These are phyloP conservation scores for Pleurotus tuber-regium DNA, from an alignment of 768 basidiomycete species.

Conservation along the genomic window DNA sequence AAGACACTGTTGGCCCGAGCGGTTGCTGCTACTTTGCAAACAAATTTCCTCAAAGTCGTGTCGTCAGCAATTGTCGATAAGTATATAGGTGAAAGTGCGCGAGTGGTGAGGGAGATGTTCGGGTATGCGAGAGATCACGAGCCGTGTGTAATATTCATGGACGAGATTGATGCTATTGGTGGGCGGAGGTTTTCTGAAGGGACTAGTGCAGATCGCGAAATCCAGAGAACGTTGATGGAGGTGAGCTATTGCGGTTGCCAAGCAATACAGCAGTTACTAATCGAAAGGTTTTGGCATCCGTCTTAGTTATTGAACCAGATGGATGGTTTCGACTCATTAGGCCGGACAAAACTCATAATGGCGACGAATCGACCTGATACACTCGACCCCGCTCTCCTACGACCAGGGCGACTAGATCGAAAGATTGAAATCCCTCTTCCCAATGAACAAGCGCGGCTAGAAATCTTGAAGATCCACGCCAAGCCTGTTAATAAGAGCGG, in stretches of 20 bases:
- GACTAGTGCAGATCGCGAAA: slow-evolving; percentile 97
- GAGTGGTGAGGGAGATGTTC: slow-evolving; percentile 98
- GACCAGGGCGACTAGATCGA: slow-evolving; percentile 93
- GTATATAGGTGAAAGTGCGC: slow-evolving; percentile 97
- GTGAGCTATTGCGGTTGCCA: slow-evolving; percentile 22
- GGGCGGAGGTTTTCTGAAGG: slow-evolving; percentile 88
- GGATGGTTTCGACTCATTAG: slow-evolving; percentile 98
- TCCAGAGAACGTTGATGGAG: slow-evolving; percentile 98
- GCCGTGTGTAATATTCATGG: slow-evolving; percentile 99
- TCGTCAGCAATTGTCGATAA: slow-evolving; percentile 98
- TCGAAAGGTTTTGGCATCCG: slow-evolving; percentile 1
- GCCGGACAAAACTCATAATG: slow-evolving; percentile 96
- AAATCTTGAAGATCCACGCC: slow-evolving; percentile 97
- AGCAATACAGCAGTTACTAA: not conserved
- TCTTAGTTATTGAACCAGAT: slow-evolving; percentile 92
- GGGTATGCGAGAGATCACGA: slow-evolving; percentile 97
- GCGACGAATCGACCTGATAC: slow-evolving; percentile 99
- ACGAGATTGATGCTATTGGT: slow-evolving; percentile 97
- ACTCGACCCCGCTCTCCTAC: slow-evolving; percentile 92
- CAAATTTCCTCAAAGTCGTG: slow-evolving; percentile 98
- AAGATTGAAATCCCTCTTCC: slow-evolving; percentile 98
- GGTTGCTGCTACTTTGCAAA: slow-evolving; percentile 91
- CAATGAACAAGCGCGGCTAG: slow-evolving; percentile 93
- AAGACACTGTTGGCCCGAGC: slow-evolving; percentile 95
- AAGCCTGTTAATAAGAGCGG: slow-evolving; percentile 91